Percentiles rank a stretch among this genome's conserved stretches.
These are phyloP conservation scores for Boechera stricta DNA, from an alignment of 345 rosid genomes.

Conservation along the genomic window DNA sequence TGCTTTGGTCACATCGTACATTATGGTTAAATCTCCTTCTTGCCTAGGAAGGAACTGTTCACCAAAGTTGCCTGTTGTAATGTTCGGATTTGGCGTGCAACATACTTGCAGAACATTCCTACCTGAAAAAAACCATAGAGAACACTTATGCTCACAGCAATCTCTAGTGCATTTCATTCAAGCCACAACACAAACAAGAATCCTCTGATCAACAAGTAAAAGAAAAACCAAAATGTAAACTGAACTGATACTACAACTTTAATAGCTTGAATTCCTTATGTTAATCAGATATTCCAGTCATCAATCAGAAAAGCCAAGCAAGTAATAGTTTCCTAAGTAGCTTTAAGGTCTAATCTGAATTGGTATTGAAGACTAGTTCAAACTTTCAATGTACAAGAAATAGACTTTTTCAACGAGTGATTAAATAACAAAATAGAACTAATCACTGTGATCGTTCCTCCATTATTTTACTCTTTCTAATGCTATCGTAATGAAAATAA, in stretches of 20 bases:
- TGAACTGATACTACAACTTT: not conserved
- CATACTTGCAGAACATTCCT: conserved; percentile 63
- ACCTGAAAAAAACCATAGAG: conserved; percentile 49
- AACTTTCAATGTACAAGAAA: conserved; percentile 17
- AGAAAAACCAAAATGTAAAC: not conserved
- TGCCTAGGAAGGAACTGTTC: conserved; percentile 66
- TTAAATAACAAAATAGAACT: not conserved
- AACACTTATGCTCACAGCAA: not conserved
- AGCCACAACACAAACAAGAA: conserved; percentile 10
- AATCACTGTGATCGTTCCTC: not conserved
- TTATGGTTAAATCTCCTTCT: conserved; percentile 81
- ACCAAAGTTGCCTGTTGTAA: conserved; percentile 47
- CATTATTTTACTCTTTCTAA: not conserved
- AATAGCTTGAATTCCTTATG: not conserved
- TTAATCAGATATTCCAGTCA: not conserved
- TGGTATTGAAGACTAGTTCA: conserved; percentile 35
- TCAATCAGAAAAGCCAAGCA: conserved; percentile 7
- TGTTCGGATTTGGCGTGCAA: conserved; percentile 54
- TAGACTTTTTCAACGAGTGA: conserved; percentile 36
- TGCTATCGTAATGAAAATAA: conserved; percentile 21
- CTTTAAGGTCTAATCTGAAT: conserved; percentile 1
- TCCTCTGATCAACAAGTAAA: not conserved
- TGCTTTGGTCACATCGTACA: conserved; percentile 80
- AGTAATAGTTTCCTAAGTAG: not conserved
- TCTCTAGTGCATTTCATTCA: conserved; percentile 4